These are phyloP conservation scores for Ganoderma lucidum DNA, from an alignment of 1,284 basidiomycete genomes.

Conservation along the genomic window DNA sequence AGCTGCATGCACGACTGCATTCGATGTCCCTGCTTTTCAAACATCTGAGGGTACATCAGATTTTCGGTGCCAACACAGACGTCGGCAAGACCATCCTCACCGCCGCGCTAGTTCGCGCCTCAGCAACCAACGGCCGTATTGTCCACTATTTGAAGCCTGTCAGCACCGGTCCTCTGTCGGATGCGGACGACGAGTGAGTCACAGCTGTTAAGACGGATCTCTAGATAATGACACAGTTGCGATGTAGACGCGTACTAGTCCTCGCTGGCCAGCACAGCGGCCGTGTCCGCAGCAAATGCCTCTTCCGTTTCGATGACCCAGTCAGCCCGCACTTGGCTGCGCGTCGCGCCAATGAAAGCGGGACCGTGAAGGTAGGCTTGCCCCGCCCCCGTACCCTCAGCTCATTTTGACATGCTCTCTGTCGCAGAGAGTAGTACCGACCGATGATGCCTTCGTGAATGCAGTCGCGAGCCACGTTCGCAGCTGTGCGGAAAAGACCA, in stretches of 20 bases:
- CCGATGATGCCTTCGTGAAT: constrained; percentile 75
- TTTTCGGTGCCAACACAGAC: constrained; percentile 93
- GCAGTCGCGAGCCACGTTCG: constrained; percentile 73
- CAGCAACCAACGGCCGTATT: constrained; percentile 56
- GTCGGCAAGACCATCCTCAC: constrained; percentile 94
- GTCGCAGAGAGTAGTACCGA: constrained; percentile 44
- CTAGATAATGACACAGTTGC: not conserved
- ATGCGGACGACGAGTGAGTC: constrained; percentile 84
- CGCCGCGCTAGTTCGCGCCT: constrained; percentile 82
- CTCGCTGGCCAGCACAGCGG: constrained; percentile 55
- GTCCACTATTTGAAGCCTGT: constrained; percentile 93
- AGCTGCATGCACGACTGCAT: no score
- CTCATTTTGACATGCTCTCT: not conserved
- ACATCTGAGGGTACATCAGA: constrained; percentile 85
- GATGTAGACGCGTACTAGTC: constrained; percentile 71
- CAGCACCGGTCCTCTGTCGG: constrained; percentile 83
- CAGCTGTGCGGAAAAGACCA: constrained; percentile 50
- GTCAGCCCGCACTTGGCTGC: constrained; percentile 95
- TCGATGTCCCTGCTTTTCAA: constrained; percentile 69
- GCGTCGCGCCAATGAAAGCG: constrained; percentile 58
- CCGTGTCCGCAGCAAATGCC: constrained; percentile 71
- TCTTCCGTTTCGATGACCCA: constrained; percentile 89
- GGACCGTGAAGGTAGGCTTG: constrained; percentile 36
- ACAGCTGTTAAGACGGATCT: not conserved
- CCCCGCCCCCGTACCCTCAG: not conserved